Evolutionary conservation across 352 stramenopile species (phyloP).

Genomic region (Lagenidium giganteum): DNA sequence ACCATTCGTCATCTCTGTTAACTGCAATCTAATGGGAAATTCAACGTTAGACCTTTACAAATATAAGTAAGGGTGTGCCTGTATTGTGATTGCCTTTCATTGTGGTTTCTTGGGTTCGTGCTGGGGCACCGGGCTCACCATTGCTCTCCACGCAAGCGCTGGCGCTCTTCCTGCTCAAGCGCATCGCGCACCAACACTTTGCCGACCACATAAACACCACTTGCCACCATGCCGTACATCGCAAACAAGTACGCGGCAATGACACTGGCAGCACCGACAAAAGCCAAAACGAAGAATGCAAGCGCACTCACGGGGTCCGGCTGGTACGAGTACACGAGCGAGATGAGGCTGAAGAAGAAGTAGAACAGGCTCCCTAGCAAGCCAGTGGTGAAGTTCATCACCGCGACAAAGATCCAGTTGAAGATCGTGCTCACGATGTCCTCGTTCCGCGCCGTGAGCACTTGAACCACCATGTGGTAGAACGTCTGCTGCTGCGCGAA

Average conservation of each 20-base stretch:
- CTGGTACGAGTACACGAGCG: constrained; percentile 83
- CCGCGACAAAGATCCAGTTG: constrained; percentile 78
- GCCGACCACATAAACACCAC: constrained; percentile 70
- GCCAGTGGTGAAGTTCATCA: constrained; percentile 88
- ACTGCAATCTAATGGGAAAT: too few species aligned
- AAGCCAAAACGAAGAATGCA: constrained; percentile 67
- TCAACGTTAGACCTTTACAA: too few species aligned
- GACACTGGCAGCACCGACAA: constrained; percentile 70
- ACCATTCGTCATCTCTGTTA: too few species aligned
- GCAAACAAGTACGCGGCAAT: constrained; percentile 83
- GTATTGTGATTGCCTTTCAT: too few species aligned
- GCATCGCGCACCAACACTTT: constrained; percentile 74
- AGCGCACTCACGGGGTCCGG: constrained; percentile 69
- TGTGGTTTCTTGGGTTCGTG: not conserved
- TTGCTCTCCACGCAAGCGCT: constrained; percentile 33
- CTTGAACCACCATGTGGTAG: constrained; percentile 78
- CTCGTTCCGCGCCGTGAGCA: constrained; percentile 65
- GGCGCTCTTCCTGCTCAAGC: constrained; percentile 65
- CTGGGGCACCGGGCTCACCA: too few species aligned
- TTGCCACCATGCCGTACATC: constrained; percentile 84
- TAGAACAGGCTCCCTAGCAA: constrained; percentile 78
- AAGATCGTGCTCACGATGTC: constrained; percentile 73
- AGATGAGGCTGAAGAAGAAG: constrained; percentile 79
- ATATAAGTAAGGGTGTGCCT: too few species aligned
- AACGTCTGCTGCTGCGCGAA: constrained; percentile 87